Evolutionary conservation across 352 stramenopile species (phyloP).

Genomic region (Pythium rishiriense): DNA sequence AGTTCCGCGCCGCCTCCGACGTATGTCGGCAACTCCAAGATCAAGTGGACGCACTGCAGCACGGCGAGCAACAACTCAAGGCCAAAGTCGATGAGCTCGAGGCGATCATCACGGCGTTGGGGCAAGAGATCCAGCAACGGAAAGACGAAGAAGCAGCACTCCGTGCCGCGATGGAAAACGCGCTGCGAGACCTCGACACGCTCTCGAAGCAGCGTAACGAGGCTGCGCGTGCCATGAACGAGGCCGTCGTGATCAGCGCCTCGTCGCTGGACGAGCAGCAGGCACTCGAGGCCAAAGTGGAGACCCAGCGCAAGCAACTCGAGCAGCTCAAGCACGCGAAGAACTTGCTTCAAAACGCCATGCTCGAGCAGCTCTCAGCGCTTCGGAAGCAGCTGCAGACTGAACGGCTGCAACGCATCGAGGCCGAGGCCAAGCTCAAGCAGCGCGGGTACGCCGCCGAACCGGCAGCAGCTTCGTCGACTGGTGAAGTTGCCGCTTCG

Average conservation of each 20-base stretch:
- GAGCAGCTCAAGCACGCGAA: slow-evolving; percentile 81
- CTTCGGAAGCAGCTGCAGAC: slow-evolving; percentile 78
- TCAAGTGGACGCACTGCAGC: slow-evolving; percentile 39
- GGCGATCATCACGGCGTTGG: slow-evolving; percentile 29
- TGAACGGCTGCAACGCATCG: slow-evolving; percentile 65
- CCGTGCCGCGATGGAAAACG: slow-evolving; percentile 62
- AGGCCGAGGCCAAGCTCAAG: slow-evolving; percentile 68
- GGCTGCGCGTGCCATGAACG: slow-evolving; percentile 78
- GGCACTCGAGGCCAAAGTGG: slow-evolving; percentile 53
- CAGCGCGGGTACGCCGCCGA: slow-evolving; percentile 16
- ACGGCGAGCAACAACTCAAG: slow-evolving; percentile 29
- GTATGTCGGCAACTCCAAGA: slow-evolving; percentile 53
- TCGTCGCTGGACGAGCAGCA: slow-evolving; percentile 82
- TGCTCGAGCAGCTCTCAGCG: slow-evolving; percentile 78
- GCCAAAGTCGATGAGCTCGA: slow-evolving; percentile 35
- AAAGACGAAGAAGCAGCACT: slow-evolving; percentile 50
- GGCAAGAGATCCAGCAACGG: slow-evolving; percentile 46
- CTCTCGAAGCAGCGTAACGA: slow-evolving; percentile 79
- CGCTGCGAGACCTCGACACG: slow-evolving; percentile 58
- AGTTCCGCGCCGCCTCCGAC: slow-evolving; percentile 51
- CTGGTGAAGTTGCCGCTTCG: too few relatives aligned
- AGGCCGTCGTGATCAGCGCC: slow-evolving; percentile 80
- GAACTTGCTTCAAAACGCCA: slow-evolving; percentile 74
- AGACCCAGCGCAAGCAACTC: slow-evolving; percentile 64
- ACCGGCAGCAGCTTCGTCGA: neutral